Evolutionary conservation across 805 yeast genomes (phyloP), one percentile per base, ranked within the genome.

Genomic region (Schizosaccharomyces octosporus): DNA sequence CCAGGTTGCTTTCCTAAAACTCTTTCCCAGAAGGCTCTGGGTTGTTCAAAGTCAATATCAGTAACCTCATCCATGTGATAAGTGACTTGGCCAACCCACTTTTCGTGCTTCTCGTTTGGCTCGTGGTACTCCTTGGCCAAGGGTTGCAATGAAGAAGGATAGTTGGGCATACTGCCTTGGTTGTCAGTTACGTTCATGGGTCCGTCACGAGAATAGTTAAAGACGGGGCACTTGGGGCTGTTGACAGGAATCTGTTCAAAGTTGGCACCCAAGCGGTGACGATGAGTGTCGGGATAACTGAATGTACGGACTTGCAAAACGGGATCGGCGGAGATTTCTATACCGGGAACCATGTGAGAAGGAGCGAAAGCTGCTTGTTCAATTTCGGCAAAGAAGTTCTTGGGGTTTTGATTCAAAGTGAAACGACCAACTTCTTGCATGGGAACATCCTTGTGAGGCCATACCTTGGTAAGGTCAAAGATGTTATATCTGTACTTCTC

Each of bases 361-460:
- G 94, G 94, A 2, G 89, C 81, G 71, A 85, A 85, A 0, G 94
- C 94, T 64, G 83, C 85, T 70, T 85, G 93, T 72, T 85, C 94
- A 62, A 84, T 79, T 71, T 85, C 95, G 60, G 95, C 95, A 71
- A 86, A 87, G 73, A 82, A 87, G 73, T 87, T 87, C 72, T 79
- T 75, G 63, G 95, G 61, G 74, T 87, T 87, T 73, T 85, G 86
- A 72, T 87, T 84, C 71, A 87, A 73, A 1, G 80, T 81, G 65
- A 87, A 75, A 71, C 81, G 82, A 71, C 95, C 96, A 70, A 87
- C 83, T 72, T 82, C 81, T 72, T 95, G 81, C 74, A 87, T 73
- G 69, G 96, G 95, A 78, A 81, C 87, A 62, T 87, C 83, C 67
- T 74, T 75, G 70, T 87, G 94, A 43, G 95, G 87, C 96, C 96